Conservation (phyloP, 2,329 filamentous ascomycete genomes). For the Leptographium galeiforme region DNA sequence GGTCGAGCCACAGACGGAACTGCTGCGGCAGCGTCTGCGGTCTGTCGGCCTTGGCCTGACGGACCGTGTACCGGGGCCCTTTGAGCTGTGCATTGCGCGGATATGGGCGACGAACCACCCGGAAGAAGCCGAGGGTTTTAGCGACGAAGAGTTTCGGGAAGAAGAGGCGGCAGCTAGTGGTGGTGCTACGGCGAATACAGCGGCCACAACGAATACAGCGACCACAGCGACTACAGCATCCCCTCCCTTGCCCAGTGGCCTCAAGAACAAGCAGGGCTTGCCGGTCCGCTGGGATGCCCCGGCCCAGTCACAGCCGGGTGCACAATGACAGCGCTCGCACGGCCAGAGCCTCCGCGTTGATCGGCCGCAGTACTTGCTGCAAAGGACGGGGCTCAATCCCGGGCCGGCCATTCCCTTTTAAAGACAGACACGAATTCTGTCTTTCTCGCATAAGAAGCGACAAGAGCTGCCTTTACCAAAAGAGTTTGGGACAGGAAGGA, state of each 20-base stretch:
- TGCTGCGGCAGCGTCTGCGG: slow-evolving; percentile 73
- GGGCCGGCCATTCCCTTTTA: too few relatives aligned
- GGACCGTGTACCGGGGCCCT: slow-evolving; percentile 77
- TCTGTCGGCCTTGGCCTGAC: slow-evolving; percentile 81
- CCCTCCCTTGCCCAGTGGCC: not conserved
- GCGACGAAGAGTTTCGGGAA: slow-evolving; percentile 10
- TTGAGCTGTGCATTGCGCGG: slow-evolving; percentile 70
- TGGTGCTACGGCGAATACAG: not conserved
- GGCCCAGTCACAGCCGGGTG: not conserved
- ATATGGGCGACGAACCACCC: slow-evolving; percentile 80
- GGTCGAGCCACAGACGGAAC: slow-evolving; percentile 82
- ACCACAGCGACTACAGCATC: not conserved
- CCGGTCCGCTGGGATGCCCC: slow-evolving; percentile 4
- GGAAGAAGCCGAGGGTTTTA: slow-evolving; percentile 20
- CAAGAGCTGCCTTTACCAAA: too few relatives aligned
- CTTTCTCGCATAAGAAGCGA: too few relatives aligned
- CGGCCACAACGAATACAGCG: too few relatives aligned
- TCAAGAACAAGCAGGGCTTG: slow-evolving; percentile 7
- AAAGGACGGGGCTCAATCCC: too few relatives aligned
- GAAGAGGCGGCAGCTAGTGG: not conserved
- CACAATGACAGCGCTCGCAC: not conserved
- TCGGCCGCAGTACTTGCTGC: too few relatives aligned
- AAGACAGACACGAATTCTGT: too few relatives aligned
- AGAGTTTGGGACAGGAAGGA: too few relatives aligned
- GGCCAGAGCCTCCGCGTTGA: too few relatives aligned